These are phyloP conservation scores for Cercospora zeae-maydis DNA, from an alignment of 2,329 filamentous ascomycete species.

Conservation along the genomic window DNA sequence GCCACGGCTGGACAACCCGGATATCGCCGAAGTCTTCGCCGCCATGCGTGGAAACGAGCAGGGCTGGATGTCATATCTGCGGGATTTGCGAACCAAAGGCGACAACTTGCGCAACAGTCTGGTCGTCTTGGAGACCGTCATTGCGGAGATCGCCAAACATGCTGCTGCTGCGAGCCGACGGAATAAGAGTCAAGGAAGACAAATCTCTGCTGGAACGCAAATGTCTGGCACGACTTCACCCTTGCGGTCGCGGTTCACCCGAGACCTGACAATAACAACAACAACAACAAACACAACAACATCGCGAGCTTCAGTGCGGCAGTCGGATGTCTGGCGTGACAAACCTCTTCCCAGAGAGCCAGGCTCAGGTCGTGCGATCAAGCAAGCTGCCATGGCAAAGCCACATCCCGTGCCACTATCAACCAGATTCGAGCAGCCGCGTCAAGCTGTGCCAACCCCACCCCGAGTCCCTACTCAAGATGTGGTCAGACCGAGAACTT, in stretches of 20 bases:
- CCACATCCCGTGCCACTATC: slow-evolving; percentile 25
- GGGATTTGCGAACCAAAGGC: slow-evolving; percentile 69
- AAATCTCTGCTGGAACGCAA: slow-evolving; percentile 14
- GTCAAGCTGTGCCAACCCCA: slow-evolving; percentile 18
- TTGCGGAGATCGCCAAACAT: slow-evolving; percentile 80
- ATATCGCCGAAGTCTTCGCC: slow-evolving; percentile 70
- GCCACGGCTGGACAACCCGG: slow-evolving; percentile 55
- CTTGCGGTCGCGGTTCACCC: slow-evolving; percentile 21
- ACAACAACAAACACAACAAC: too few species aligned
- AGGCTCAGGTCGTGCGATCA: background rate
- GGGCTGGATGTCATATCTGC: slow-evolving; percentile 80
- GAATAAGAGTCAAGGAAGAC: slow-evolving; percentile 41
- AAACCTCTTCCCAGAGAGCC: slow-evolving; percentile 26
- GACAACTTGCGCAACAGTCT: slow-evolving; percentile 67
- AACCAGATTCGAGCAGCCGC: slow-evolving; percentile 26
- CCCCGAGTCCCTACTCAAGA: slow-evolving; percentile 7
- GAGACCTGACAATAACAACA: background rate
- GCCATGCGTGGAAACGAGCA: slow-evolving; percentile 93
- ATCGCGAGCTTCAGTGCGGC: background rate
- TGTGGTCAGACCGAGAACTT: slow-evolving; percentile 16
- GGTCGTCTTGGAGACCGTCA: slow-evolving; percentile 68
- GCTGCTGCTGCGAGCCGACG: slow-evolving; percentile 79
- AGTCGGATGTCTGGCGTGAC: slow-evolving; percentile 21
- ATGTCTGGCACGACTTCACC: slow-evolving; percentile 1
- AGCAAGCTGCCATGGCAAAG: slow-evolving; percentile 19